These are phyloP conservation scores for Oenanthe sinensis DNA, from an alignment of 129 eudicot genomes.

Conservation along the genomic window DNA sequence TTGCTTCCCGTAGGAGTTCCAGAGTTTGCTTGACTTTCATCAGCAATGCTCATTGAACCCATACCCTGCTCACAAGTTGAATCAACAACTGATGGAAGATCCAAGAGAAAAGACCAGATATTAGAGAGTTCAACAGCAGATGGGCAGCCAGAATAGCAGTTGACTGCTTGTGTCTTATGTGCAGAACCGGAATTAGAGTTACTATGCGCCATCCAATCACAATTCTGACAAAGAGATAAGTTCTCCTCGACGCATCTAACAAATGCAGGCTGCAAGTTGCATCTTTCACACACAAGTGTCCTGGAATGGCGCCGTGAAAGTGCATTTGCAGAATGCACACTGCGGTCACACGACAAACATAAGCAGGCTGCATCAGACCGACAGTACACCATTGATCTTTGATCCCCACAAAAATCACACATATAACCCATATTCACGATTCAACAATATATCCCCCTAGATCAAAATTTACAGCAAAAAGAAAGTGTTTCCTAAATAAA, in stretches of 20 bases:
- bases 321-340: constrained; percentile 87
- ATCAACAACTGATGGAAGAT: constrained; percentile 28
- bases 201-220: constrained; percentile 62
- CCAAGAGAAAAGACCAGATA: constrained; percentile 44
- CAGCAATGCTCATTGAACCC: constrained; percentile 42
- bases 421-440: constrained; percentile 40
- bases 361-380: constrained; percentile 90
- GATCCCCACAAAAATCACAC: constrained; percentile 80
- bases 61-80: constrained; percentile 42
- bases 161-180: constrained; percentile 52
- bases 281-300: constrained; percentile 75
- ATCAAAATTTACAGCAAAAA: constrained; percentile 2
- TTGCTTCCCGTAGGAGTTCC: constrained; percentile 14
- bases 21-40: constrained; percentile 13
- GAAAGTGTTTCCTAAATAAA: not conserved
- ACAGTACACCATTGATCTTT: constrained; percentile 81
- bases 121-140: constrained; percentile 40
- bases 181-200: constrained; percentile 31
- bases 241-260: constrained; percentile 75
- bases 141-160: constrained; percentile 54
- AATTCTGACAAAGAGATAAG: constrained; percentile 66
- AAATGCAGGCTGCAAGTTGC: constrained; percentile 62
- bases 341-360: constrained; percentile 86
- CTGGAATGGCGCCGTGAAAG: constrained; percentile 82
- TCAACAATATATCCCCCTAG: not conserved